A percentile compares a stretch with the other conserved stretches of the same genome.
Evolutionary conservation across 805 yeast species (phyloP).

Genomic region (Kuraishia floccosa): DNA sequence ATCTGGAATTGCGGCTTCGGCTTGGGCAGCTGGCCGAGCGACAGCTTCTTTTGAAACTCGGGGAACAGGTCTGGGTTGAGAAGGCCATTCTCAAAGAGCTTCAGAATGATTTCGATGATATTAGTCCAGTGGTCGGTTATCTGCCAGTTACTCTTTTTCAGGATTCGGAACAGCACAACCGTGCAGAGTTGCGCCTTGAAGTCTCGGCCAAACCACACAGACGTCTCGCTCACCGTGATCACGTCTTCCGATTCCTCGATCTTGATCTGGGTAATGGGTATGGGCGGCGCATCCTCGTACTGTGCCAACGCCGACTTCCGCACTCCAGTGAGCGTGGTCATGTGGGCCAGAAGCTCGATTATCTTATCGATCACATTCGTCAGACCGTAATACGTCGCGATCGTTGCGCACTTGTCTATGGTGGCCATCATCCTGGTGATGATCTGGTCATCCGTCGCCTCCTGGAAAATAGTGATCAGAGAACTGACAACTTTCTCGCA

Average conservation of each 20-base stretch:
- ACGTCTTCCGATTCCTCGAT: constrained; percentile 43
- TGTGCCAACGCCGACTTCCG: constrained; percentile 14
- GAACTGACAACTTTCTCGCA: constrained; percentile 63
- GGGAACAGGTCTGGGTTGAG: constrained; percentile 54
- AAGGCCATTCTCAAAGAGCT: constrained; percentile 62
- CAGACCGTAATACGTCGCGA: constrained; percentile 57
- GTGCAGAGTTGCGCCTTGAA: constrained; percentile 87
- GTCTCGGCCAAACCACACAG: constrained; percentile 80
- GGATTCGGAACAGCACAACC: constrained; percentile 72
- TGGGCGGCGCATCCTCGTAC: constrained; percentile 21
- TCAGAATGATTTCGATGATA: constrained; percentile 46
- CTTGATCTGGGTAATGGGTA: constrained; percentile 32
- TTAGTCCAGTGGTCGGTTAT: constrained; percentile 47
- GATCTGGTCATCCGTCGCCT: constrained; percentile 84
- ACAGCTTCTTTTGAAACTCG: constrained; percentile 48
- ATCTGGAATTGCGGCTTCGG: constrained; percentile 61
- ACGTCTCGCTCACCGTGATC: constrained; percentile 68
- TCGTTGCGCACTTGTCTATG: constrained; percentile 71
- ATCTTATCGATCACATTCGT: constrained; percentile 51
- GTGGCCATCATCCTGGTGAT: constrained; percentile 81
- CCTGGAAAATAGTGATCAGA: constrained; percentile 66
- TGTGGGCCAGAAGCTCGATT: constrained; percentile 50
- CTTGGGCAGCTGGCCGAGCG: constrained; percentile 41
- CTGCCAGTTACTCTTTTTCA: constrained; percentile 42
- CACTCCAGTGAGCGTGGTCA: constrained; percentile 51